phyloP scores from a whole-genome alignment of 768 basidiomycete species.

The Cytidiella melzeri region DNA sequence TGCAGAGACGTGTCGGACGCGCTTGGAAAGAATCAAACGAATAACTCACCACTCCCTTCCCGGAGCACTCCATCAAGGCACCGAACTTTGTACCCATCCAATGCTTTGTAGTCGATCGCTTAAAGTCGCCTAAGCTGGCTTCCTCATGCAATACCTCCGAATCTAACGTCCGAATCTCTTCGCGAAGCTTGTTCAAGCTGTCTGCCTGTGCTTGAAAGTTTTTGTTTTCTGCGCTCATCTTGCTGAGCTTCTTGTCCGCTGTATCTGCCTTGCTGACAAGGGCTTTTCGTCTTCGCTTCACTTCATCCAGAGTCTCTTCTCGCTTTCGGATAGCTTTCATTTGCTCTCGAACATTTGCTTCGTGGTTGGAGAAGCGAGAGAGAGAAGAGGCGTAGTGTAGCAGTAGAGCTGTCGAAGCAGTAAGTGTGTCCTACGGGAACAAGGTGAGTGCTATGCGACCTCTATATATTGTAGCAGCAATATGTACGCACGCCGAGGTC shows the following conservation, averaged over 20 bases:
- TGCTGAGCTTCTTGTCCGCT: constrained; percentile 84
- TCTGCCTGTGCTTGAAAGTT: constrained; percentile 71
- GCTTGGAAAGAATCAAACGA: neutral
- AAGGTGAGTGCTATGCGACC: neutral
- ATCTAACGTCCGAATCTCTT: constrained; percentile 75
- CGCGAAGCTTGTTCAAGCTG: constrained; percentile 57
- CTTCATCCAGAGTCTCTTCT: constrained; percentile 77
- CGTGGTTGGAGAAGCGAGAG: constrained; percentile 62
- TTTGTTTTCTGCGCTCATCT: constrained; percentile 89
- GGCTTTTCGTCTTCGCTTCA: constrained; percentile 62
- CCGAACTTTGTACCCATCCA: constrained; percentile 87
- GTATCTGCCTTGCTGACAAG: constrained; percentile 68
- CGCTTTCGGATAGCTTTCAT: constrained; percentile 80
- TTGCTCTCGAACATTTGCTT: constrained; percentile 58
- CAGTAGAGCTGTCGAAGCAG: constrained; percentile 62
- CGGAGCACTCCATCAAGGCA: constrained; percentile 75
- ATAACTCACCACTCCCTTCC: constrained; percentile 56
- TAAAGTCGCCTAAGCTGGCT: constrained; percentile 75
- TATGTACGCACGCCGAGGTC: constrained; percentile 61
- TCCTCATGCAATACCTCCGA: constrained; percentile 82
- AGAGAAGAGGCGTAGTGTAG: constrained; percentile 63
- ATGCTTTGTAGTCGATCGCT: constrained; percentile 58
- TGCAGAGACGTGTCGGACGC: constrained; percentile 16
- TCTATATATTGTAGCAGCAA: neutral
- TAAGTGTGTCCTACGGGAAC: constrained; percentile 58